Conservation (phyloP, 148 eudicot species). For the Chenopodium formosanum region DNA sequence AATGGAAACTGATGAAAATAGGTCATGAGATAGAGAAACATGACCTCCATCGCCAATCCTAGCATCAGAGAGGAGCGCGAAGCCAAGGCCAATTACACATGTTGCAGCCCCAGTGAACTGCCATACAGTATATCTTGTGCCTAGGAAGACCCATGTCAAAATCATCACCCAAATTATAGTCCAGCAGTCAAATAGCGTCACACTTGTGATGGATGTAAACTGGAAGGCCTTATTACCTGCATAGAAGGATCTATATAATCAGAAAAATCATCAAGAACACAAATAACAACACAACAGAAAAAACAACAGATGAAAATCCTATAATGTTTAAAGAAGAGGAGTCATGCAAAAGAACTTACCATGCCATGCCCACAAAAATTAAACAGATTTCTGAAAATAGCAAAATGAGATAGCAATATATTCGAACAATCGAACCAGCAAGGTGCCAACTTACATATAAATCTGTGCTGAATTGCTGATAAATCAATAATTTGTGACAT, state of each 20-base stretch:
- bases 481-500: too few species aligned
- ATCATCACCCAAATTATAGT: constrained; percentile 67
- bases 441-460: too few species aligned
- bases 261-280: background rate
- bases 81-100: constrained; percentile 68
- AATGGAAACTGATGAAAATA: too few species aligned
- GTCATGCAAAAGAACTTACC: too few species aligned
- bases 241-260: constrained; percentile 13
- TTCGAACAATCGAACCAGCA: too few species aligned
- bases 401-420: background rate
- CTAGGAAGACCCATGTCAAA: constrained; percentile 71
- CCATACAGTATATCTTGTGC: constrained; percentile 67
- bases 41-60: constrained; percentile 75
- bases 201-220: constrained; percentile 83
- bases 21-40: background rate
- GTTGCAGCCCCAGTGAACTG: constrained; percentile 68
- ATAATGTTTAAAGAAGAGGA: too few species aligned
- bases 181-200: constrained; percentile 81
- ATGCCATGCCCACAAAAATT: background rate
- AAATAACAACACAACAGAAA: background rate
- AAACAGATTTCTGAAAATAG: background rate
- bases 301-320: background rate
- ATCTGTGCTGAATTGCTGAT: background rate
- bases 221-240: constrained; percentile 83
- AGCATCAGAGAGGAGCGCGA: constrained; percentile 80